Percentiles rank a stretch among this genome's conserved stretches.
These are phyloP conservation scores for Xylaria arbuscula DNA, from an alignment of 2,329 filamentous ascomycete species.

Conservation along the genomic window DNA sequence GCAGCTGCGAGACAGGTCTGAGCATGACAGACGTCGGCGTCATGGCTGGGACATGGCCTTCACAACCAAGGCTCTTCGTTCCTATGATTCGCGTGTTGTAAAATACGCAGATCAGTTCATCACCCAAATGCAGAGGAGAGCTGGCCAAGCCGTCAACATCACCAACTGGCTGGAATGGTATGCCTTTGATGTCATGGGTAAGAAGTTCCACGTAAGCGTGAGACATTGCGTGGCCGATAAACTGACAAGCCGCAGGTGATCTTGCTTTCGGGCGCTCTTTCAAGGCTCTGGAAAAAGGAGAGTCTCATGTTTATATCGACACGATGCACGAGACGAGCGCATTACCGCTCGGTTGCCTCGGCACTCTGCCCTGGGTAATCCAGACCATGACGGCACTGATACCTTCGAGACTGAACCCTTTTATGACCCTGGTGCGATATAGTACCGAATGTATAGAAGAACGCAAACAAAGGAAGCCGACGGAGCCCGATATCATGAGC, in stretches of 20 bases:
- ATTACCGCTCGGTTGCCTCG: conserved; percentile 33
- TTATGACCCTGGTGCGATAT: conserved; percentile 34
- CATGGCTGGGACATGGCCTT: conserved; percentile 41
- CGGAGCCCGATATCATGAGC: conserved; percentile 37
- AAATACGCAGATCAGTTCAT: conserved; percentile 38
- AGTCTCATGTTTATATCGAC: conserved; percentile 38
- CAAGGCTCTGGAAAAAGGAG: conserved; percentile 28
- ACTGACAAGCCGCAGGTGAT: conserved; percentile 31
- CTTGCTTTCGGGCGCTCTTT: conserved; percentile 40
- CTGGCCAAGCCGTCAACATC: conserved; percentile 32
- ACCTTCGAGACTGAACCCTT: conserved; percentile 33
- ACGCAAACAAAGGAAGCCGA: conserved; percentile 31
- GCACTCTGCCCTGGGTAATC: conserved; percentile 37
- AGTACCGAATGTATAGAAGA: conserved; percentile 36
- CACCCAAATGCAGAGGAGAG: conserved; percentile 30
- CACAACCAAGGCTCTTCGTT: conserved; percentile 35
- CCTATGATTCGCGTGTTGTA: conserved; percentile 36
- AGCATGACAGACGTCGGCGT: conserved; percentile 37
- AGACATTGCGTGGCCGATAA: neutral
- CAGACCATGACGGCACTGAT: conserved; percentile 33
- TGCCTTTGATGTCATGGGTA: conserved; percentile 41
- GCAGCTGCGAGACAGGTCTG: conserved; percentile 32
- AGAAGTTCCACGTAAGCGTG: neutral
- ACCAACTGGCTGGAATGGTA: conserved; percentile 39
- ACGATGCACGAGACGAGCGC: conserved; percentile 37